Evolutionary conservation across 2,329 filamentous ascomycete genomes (phyloP).

Genomic region (Didymella arachidicola): DNA sequence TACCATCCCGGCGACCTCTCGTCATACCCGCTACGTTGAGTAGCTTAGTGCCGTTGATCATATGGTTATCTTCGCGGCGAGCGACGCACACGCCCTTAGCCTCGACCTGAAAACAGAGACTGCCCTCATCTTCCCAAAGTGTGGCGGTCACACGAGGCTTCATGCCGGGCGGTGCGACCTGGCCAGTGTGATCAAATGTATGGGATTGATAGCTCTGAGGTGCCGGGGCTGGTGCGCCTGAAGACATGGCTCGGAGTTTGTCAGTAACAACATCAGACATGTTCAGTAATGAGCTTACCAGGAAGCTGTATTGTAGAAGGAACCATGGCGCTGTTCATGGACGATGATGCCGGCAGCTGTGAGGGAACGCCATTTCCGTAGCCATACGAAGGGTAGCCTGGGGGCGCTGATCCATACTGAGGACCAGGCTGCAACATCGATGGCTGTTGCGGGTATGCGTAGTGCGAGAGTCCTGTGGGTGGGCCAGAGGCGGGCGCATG

Average conservation of each 20-base stretch:
- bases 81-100: constrained; percentile 96
- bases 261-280: constrained; percentile 15
- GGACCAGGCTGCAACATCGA: constrained; percentile 77
- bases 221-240: constrained; percentile 41
- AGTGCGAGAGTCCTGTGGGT: constrained; percentile 75
- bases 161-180: constrained; percentile 90
- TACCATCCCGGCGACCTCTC: constrained; percentile 90
- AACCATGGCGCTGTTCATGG: constrained; percentile 71
- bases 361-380: constrained; percentile 82
- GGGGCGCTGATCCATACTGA: constrained; percentile 67
- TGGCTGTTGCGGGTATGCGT: constrained; percentile 74
- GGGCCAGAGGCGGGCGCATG: constrained; percentile 79
- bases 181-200: constrained; percentile 85
- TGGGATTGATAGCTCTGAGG: constrained; percentile 53
- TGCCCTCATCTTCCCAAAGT: constrained; percentile 97
- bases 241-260: constrained; percentile 41
- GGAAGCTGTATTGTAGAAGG: constrained; percentile 74
- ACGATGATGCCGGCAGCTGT: constrained; percentile 72
- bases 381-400: constrained; percentile 72
- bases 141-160: constrained; percentile 97
- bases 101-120: constrained; percentile 96
- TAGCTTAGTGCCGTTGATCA: constrained; percentile 98
- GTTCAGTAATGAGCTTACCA: constrained; percentile 50
- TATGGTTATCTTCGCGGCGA: constrained; percentile 96
- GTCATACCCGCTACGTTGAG: constrained; percentile 99